phyloP scores from a whole-genome alignment of 2,329 filamentous ascomycete genomes.

The Fusarium piperis region DNA sequence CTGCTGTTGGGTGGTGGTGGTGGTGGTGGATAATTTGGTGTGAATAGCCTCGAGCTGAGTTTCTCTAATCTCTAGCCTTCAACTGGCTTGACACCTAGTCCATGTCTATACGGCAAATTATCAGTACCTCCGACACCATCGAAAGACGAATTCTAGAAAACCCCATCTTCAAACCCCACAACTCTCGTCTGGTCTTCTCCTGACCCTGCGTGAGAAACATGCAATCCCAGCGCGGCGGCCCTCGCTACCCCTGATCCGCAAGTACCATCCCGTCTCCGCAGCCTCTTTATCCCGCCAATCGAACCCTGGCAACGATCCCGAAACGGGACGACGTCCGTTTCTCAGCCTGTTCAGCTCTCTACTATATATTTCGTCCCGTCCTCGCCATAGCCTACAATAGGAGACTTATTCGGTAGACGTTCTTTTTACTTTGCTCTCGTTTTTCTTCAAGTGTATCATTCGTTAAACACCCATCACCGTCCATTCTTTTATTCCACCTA shows the following conservation, averaged over 20 bases:
- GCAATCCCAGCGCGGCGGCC: background rate
- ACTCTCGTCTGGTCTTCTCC: background rate
- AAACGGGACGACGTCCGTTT: background rate
- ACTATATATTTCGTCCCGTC: slow-evolving; percentile 6
- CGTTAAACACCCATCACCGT: background rate
- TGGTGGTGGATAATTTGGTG: background rate
- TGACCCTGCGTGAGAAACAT: background rate
- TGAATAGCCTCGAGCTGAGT: background rate
- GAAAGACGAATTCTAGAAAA: background rate
- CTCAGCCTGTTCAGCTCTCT: background rate
- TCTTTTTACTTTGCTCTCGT: slow-evolving; percentile 9
- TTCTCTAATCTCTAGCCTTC: background rate
- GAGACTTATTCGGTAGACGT: slow-evolving; percentile 21
- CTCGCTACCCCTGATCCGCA: background rate
- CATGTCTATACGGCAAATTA: background rate
- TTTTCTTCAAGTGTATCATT: slow-evolving; percentile 1
- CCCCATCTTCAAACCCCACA: background rate
- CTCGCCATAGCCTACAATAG: background rate
- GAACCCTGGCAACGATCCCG: background rate
- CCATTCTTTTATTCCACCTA: background rate
- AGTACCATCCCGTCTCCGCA: slow-evolving; percentile 1
- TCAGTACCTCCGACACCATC: background rate
- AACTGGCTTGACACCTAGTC: background rate
- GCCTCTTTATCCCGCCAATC: slow-evolving; percentile 24
- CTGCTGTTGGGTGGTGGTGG: background rate